Base-by-base conservation (phyloP, 768 basidiomycete species). In the Glaciozyma antarctica region DNA sequence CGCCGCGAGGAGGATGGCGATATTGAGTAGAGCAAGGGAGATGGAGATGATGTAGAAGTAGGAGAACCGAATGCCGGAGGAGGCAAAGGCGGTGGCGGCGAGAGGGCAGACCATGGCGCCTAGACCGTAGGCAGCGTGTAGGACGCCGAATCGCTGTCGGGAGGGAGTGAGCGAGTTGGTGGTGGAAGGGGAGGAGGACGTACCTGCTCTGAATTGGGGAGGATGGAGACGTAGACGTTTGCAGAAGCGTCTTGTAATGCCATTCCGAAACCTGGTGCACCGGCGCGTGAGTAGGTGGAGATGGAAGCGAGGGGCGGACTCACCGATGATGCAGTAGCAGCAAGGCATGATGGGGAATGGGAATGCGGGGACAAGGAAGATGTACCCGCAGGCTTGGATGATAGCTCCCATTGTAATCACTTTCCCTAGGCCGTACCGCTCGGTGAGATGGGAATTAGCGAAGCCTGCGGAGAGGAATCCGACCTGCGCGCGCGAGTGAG, bases 361-460 rank as follows among this genome's bases (percentile, higher is more conserved):
- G 51, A 71, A 65, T 0, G 53, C 69, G 5, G 69, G 63, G 30
- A 71, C 61, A 34, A 71, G 61, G 19, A 71, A 32, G 1, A 58
- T 41, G 61, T 67, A 67, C 6, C 63, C 69, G 17, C 48, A 17
- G 4, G 60, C 61, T 41, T 71, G 69, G 13, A 65, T 21, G 5
- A 51, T 38, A 0, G 61, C 58, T 21, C 69, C 69, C 13, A 61
- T 10, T 0, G 48, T 58, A 49, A 67, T 67, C n/a, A 52, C 47
- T 45, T 65, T 67, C 12, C 65, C 65, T 17, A 71, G 32, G 0
- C 69, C 69, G 24, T 48, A 34, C 13, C 48, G 34, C 0, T 47
- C n/a, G 2, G 54, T 56, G 3, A 67, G 38, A 19, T 17, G 54
- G 1, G 43, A 24, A 44, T 44, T 57, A 9, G 41, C 34, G 3